Evolutionary conservation across 306 rosid species (phyloP).

Genomic region (Begonia peltatifolia): DNA sequence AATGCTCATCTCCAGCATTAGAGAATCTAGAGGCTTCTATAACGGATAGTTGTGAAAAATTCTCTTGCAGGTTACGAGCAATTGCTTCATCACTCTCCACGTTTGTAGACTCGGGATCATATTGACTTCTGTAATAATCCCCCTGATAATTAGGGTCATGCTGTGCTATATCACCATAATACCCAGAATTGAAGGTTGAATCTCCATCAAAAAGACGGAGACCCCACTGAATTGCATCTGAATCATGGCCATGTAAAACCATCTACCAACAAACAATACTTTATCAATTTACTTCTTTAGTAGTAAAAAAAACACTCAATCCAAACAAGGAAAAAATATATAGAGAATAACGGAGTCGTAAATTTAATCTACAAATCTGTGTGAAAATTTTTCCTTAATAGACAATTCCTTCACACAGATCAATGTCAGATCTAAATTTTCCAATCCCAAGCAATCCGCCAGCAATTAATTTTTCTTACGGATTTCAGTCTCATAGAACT

Average conservation of each 20-base stretch:
- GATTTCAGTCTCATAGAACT: no score
- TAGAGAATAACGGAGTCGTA: no score
- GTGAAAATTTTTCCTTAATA: no score
- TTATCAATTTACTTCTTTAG: neutral
- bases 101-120: constrained; percentile 29
- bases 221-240: constrained; percentile 62
- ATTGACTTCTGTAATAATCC: constrained; percentile 30
- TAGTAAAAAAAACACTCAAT: neutral
- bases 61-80: constrained; percentile 69
- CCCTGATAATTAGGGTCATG: constrained; percentile 22
- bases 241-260: constrained; percentile 39
- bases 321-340: neutral
- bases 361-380: no score
- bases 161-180: constrained; percentile 27
- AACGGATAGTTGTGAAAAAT: constrained; percentile 39
- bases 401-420: no score
- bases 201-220: constrained; percentile 38
- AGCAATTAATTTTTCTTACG: no score
- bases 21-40: constrained; percentile 33
- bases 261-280: constrained; percentile 20
- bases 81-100: constrained; percentile 74
- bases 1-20: constrained; percentile 27
- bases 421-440: no score
- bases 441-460: no score
- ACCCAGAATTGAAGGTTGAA: constrained; percentile 30